Percentiles rank a stretch among this genome's conserved stretches.
These are phyloP conservation scores for Chrysochromulina tobinii DNA, from an alignment of 78 protist species.

Conservation along the genomic window DNA sequence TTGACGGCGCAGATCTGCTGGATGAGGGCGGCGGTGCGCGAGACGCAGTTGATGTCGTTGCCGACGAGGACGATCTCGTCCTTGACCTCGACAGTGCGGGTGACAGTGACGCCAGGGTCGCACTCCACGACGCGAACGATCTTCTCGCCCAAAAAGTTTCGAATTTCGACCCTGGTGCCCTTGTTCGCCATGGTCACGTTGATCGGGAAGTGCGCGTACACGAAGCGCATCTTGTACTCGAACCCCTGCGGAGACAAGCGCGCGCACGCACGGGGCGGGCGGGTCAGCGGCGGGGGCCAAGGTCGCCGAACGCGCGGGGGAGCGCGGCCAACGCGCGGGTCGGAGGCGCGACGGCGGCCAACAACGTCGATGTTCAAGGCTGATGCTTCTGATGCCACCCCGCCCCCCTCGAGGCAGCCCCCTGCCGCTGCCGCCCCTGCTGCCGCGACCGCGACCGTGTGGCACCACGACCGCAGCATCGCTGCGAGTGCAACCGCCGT, in stretches of 20 bases:
- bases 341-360: too few species aligned
- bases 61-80: slow-evolving; percentile 95
- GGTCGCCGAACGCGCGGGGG: too few species aligned
- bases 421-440: too few species aligned
- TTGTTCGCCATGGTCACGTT: slow-evolving; percentile 65
- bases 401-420: too few species aligned
- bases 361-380: too few species aligned
- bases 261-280: too few species aligned
- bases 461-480: too few species aligned
- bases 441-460: too few species aligned
- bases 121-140: slow-evolving; percentile 70
- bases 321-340: too few species aligned
- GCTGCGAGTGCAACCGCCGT: too few species aligned
- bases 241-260: slow-evolving; percentile 78
- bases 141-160: slow-evolving; percentile 98
- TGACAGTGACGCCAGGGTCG: slow-evolving; percentile 81
- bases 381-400: too few species aligned
- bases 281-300: too few species aligned
- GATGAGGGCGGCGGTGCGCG: slow-evolving; percentile 63
- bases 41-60: slow-evolving; percentile 91
- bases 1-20: slow-evolving; percentile 53
- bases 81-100: slow-evolving; percentile 76
- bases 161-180: slow-evolving; percentile 85
- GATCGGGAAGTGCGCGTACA: slow-evolving; percentile 99
- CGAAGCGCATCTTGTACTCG: slow-evolving; percentile 97